Base-by-base conservation (phyloP, 805 yeast genomes). In the Osmozyma mogii region DNA sequence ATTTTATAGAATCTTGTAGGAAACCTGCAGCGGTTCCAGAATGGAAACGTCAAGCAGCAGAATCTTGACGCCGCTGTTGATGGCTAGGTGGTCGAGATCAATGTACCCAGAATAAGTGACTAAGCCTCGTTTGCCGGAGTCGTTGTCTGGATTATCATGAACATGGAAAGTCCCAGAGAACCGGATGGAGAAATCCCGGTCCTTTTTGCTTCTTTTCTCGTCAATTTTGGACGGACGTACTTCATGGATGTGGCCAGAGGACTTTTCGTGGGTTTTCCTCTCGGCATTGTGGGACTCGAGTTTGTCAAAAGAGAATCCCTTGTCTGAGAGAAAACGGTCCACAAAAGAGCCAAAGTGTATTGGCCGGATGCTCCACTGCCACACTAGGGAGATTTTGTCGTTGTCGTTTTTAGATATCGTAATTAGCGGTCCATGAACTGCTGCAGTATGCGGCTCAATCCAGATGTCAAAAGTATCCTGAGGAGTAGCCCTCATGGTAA, bases 11-110 rank as follows among this genome's bases (percentile, higher is more conserved):
- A n/a, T n/a, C n/a, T n/a, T n/a, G n/a, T n/a, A n/a, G n/a, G n/a
- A n/a, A n/a, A n/a, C n/a, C n/a, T n/a, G n/a, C n/a, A n/a, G n/a
- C n/a, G n/a, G n/a, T n/a, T n/a, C n/a, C n/a, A n/a, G n/a, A n/a
- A n/a, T n/a, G n/a, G n/a, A n/a, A 28, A 52, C 31, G 10, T 50
- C 47, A 38, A 55, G 38, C 9, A 37, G 35, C 5, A 27, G 25
- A 9, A 60, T 38, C 27, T 54, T 52, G 18, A 55, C 49, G 2
- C 66, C 66, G 17, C 54, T 35, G 35, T 53, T 48, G 16, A 57
- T 50, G 24, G 43, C 41, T 16, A 50, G 27, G 32, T 60, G 66
- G 32, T 49, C 47, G 27, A 47, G 41, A 31, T 59, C 65, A 15
- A 60, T 35, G 9, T 29, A 30, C 1, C 64, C 66, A 11, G 32